Conservation (phyloP, 768 basidiomycete species). For the Lentinula edodes region DNA sequence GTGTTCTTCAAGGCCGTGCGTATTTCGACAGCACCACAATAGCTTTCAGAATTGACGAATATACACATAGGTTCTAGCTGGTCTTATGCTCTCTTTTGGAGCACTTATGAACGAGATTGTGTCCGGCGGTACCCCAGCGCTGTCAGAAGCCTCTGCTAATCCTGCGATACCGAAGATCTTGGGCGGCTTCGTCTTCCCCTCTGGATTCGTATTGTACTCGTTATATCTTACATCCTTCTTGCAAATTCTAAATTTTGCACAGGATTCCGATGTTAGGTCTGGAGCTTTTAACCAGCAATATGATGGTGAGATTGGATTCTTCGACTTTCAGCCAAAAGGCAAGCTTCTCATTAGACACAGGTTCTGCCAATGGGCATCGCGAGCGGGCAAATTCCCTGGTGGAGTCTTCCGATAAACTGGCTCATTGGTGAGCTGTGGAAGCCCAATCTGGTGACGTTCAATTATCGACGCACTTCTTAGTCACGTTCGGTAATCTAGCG, state of each 20-base stretch:
- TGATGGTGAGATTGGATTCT: slow-evolving; percentile 47
- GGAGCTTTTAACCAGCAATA: slow-evolving; percentile 70
- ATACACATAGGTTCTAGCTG: slow-evolving; percentile 52
- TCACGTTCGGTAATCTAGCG: slow-evolving; percentile 61
- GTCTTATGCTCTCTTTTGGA: slow-evolving; percentile 70
- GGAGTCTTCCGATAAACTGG: slow-evolving; percentile 67
- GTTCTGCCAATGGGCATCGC: slow-evolving; percentile 64
- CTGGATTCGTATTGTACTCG: slow-evolving; percentile 67
- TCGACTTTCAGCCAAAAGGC: not conserved
- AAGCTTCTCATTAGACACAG: slow-evolving; percentile 23
- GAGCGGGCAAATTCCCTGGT: slow-evolving; percentile 63
- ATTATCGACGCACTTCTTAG: slow-evolving; percentile 17
- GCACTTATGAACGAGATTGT: slow-evolving; percentile 63
- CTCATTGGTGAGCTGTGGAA: slow-evolving; percentile 43
- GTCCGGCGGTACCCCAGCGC: slow-evolving; percentile 48
- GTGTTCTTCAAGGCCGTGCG: slow-evolving; percentile 4
- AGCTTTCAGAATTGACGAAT: not conserved
- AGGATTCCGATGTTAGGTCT: slow-evolving; percentile 71
- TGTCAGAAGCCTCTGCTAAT: slow-evolving; percentile 36
- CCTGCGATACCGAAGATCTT: slow-evolving; percentile 67
- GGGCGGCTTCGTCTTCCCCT: slow-evolving; percentile 67
- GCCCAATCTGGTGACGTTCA: not conserved
- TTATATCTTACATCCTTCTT: not conserved
- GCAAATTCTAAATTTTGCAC: not conserved
- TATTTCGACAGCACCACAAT: not conserved